Evolutionary conservation across 331 rosid genomes (phyloP), one percentile per base, ranked within the genome.

Genomic region (Acacia concinna): DNA sequence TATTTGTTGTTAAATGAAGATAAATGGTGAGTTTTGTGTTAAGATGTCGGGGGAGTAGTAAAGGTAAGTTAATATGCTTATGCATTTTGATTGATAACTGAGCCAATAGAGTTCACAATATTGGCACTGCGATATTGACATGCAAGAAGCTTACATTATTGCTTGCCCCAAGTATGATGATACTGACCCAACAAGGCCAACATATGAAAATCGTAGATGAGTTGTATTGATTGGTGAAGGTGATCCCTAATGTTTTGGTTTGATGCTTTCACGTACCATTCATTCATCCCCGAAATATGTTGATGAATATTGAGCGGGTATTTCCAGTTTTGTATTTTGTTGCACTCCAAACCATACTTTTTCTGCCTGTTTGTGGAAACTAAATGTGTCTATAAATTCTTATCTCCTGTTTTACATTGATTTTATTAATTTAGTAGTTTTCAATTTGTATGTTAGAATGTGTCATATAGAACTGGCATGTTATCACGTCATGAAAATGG

Each of bases 401-500:
- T 63, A 74, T 34, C 43, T 47, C 28, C 32, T 31, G 73, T 41
- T 79, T 44, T 38, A 59, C 54, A 4, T 60, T 30, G 32, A 7
- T 69, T 77, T 37, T 62, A 4, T 60, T 30, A 32, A 10, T 69
- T 60, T 32, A 25, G 30, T 30, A 52, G 34, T 34, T 23, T 10
- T 40, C n/a, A 54, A 35, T 54, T 31, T 62, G 9, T 78, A n/a
- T 69, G 54, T 54, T 10, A 44, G 56, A 68, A 78, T 62, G 68
- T 68, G 44, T 74, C 57, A 57, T 76, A 18, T 46, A 20, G 12
- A 64, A 14, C 44, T 46, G 9, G 66, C 47, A 47, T 86, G 57
- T 28, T 78, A 57, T 78, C 68, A 28, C 74, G 34, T 30, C 25
- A 41, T 81, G 74, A 63, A 81, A 71, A 20, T 84, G 71, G 44